Evolutionary conservation across 2,329 filamentous ascomycete genomes (phyloP).

Genomic region (Ascosphaera apis): DNA sequence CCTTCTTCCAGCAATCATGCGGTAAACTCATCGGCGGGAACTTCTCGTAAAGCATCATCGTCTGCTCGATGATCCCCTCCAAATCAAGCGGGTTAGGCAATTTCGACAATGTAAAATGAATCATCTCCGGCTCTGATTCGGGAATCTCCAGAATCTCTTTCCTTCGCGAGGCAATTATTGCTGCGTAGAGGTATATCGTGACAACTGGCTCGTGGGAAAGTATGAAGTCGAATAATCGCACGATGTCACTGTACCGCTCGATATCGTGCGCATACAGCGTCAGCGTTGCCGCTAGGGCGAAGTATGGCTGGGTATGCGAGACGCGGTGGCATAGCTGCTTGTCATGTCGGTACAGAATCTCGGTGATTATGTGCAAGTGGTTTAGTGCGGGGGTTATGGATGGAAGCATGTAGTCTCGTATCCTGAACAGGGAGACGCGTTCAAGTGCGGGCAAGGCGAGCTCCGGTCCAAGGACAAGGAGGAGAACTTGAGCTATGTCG

Average conservation of each 20-base stretch:
- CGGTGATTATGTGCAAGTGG: conserved; percentile 70
- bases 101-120: conserved; percentile 71
- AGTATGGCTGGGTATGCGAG: conserved; percentile 63
- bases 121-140: conserved; percentile 68
- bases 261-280: conserved; percentile 97
- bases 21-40: conserved; percentile 52
- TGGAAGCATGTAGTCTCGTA: conserved; percentile 94
- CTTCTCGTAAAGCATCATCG: conserved; percentile 37
- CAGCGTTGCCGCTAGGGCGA: conserved; percentile 75
- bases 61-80: conserved; percentile 47
- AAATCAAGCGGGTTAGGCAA: conserved; percentile 61
- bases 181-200: conserved; percentile 74
- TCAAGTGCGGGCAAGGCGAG: conserved; percentile 41
- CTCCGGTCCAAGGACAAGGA: conserved; percentile 53
- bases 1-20: conserved; percentile 39
- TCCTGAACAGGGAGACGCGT: conserved; percentile 69
- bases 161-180: conserved; percentile 59
- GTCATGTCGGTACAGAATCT: conserved; percentile 53
- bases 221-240: conserved; percentile 77
- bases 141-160: conserved; percentile 71
- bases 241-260: conserved; percentile 67
- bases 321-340: conserved; percentile 50
- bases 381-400: conserved; percentile 56
- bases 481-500: conserved; percentile 88
- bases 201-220: conserved; percentile 73